Evolutionary conservation across 352 stramenopile genomes (phyloP), one percentile per base, ranked within the genome.

Genomic region (Lagenidium giganteum): DNA sequence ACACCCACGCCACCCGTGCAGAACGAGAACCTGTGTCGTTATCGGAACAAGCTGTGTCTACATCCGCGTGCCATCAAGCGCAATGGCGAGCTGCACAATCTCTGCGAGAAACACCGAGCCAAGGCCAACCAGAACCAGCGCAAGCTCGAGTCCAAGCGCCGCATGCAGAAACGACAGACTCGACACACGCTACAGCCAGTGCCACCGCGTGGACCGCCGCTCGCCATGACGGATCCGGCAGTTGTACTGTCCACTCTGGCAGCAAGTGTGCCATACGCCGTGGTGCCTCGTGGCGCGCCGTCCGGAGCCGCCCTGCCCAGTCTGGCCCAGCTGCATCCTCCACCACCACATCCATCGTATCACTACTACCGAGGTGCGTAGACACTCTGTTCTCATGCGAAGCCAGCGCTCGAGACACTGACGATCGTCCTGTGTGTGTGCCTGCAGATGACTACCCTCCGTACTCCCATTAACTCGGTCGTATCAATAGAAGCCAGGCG

Each of bases 71-170:
- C 61, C 17, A 38, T 74, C 31, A 78, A 78, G 44, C 62, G 63
- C 37, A 70, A 71, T 14, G 66, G 66, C 14, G 61, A 65, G 30
- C 50, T 73, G 23, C 66, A 78, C 47, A 70, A 66, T 5, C 48
- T 78, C 12, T 78, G 66, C 37, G 64, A 71, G 42, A 56, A 63
- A 25, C 66, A 78, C 42, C 62, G 66, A 13, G 55, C 55, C 47
- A 78, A 60, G 43, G 80, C 80, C 36, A 92, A 89, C 49, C 71
- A 88, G 59, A 88, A 85, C 57, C 76, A 92, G 44, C 74, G 76
- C 51, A 87, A 87, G 42, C 74, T 87, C 37, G 80, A 92, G 55
- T 81, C 69, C 42, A 92, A 92, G 52, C 70, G 76, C n/a, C 75
- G 75, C 23, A 62, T 62, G 21, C 62, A 83, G 47, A 87, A 87